Percentiles rank a stretch among this genome's conserved stretches.
These are phyloP conservation scores for Aspergillus fumigatiaffinis DNA, from an alignment of 2,329 filamentous ascomycete species.

Conservation along the genomic window DNA sequence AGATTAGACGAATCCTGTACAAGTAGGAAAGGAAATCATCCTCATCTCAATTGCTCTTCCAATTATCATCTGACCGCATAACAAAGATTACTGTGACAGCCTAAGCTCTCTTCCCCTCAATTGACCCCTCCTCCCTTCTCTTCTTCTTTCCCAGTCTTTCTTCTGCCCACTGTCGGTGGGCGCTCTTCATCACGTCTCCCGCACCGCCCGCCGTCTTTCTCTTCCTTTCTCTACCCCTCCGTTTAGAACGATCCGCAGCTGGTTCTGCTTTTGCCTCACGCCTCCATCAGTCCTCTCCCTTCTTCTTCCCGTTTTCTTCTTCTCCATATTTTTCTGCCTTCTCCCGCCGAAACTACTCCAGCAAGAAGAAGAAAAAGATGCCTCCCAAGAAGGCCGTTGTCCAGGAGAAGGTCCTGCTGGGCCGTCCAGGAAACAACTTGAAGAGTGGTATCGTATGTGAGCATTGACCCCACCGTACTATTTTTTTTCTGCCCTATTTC, in stretches of 20 bases:
- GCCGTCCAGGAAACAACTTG: constrained; percentile 93
- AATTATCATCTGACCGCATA: not conserved
- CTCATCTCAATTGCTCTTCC: not conserved
- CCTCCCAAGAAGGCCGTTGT: constrained; percentile 88
- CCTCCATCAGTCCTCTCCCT: constrained; percentile 22
- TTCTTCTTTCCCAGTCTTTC: constrained; percentile 3
- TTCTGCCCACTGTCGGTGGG: constrained; percentile 20
- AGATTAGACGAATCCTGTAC: not conserved
- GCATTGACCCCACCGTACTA: constrained; percentile 39
- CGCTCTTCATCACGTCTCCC: constrained; percentile 29
- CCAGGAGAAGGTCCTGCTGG: constrained; percentile 95
- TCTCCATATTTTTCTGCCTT: constrained; percentile 29
- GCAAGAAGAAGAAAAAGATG: constrained; percentile 69
- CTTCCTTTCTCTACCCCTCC: constrained; percentile 54
- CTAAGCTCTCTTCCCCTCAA: not conserved
- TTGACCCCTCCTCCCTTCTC: not conserved
- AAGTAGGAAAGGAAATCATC: not conserved
- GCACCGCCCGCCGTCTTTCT: constrained; percentile 26
- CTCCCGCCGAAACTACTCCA: constrained; percentile 50
- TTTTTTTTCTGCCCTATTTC: constrained; percentile 24
- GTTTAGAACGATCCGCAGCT: constrained; percentile 58
- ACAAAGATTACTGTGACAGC: not conserved
- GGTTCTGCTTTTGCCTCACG: constrained; percentile 54
- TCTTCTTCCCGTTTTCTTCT: constrained; percentile 51
- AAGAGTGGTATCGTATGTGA: constrained; percentile 97